These are phyloP conservation scores for Melampsora americana DNA, from an alignment of 1,284 basidiomycete genomes.

Conservation along the genomic window DNA sequence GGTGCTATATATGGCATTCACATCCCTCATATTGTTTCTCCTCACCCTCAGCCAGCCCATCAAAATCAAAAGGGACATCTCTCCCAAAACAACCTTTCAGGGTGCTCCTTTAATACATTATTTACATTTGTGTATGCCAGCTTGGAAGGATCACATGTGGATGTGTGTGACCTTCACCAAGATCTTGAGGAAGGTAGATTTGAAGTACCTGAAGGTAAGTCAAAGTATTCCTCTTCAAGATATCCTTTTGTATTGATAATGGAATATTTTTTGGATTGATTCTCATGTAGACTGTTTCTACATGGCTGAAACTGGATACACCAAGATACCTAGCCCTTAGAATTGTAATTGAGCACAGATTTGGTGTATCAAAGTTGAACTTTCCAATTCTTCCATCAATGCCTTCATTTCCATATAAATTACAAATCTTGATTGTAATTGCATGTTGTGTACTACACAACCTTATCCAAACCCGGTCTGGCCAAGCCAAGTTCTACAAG, in stretches of 20 bases:
- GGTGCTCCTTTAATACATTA: conserved; percentile 50
- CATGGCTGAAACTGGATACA: not conserved
- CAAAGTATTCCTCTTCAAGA: too few species aligned
- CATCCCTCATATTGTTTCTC: conserved; percentile 49
- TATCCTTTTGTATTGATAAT: too few species aligned
- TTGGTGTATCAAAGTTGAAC: not conserved
- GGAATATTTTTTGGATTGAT: too few species aligned
- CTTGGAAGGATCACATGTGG: too few species aligned
- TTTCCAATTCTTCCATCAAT: not conserved
- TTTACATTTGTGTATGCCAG: conserved; percentile 54
- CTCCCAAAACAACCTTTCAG: conserved; percentile 53
- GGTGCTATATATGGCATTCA: conserved; percentile 54
- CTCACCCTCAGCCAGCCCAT: conserved; percentile 46
- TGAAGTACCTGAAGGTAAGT: conserved; percentile 13
- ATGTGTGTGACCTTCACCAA: conserved; percentile 50
- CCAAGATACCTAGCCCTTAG: not conserved
- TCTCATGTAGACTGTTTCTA: not conserved
- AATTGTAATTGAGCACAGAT: not conserved
- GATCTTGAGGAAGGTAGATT: conserved; percentile 46
- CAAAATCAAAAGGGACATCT: conserved; percentile 51
- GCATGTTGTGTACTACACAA: too few species aligned
- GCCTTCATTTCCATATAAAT: not conserved
- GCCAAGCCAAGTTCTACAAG: not conserved
- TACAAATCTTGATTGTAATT: too few species aligned
- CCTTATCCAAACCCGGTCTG: not conserved